Conservation (phyloP, 805 yeast genomes). For the Zygosaccharomyces bisporus region DNA sequence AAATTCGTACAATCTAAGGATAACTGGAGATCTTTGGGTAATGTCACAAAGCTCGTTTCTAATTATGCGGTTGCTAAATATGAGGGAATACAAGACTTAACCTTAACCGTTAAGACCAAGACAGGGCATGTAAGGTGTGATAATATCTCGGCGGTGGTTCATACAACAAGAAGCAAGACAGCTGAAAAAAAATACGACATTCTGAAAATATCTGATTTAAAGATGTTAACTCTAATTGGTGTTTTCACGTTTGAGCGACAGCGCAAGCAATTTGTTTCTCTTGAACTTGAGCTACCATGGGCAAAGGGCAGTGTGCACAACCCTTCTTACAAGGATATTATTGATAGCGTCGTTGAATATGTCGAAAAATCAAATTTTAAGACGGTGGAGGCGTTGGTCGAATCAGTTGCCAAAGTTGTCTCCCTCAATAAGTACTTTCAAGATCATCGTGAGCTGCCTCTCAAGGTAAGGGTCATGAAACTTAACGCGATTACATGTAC, state of each 20-base stretch:
- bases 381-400: slow-evolving; percentile 90
- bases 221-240: slow-evolving; percentile 77
- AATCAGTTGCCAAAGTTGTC: slow-evolving; percentile 60
- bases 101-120: slow-evolving; percentile 20
- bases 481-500: slow-evolving; percentile 87
- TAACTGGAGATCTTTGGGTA: slow-evolving; percentile 37
- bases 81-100: slow-evolving; percentile 23
- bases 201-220: slow-evolving; percentile 47
- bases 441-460: slow-evolving; percentile 37
- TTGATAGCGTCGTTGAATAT: slow-evolving; percentile 49
- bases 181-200: slow-evolving; percentile 13
- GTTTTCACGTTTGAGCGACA: slow-evolving; percentile 87
- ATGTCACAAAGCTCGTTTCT: slow-evolving; percentile 46
- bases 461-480: slow-evolving; percentile 67
- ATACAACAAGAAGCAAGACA: slow-evolving; percentile 4
- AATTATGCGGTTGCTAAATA: slow-evolving; percentile 40
- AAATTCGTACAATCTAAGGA: slow-evolving; percentile 42
- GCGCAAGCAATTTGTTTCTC: slow-evolving; percentile 67
- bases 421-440: slow-evolving; percentile 41
- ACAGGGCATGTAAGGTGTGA: slow-evolving; percentile 34
- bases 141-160: slow-evolving; percentile 24
- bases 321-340: slow-evolving; percentile 38
- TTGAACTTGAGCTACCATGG: slow-evolving; percentile 52
- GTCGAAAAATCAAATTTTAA: slow-evolving; percentile 80
- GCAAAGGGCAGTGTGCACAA: slow-evolving; percentile 15